phyloP scores from a whole-genome alignment of 345 rosid genomes.

The Cardamine resedifolia region DNA sequence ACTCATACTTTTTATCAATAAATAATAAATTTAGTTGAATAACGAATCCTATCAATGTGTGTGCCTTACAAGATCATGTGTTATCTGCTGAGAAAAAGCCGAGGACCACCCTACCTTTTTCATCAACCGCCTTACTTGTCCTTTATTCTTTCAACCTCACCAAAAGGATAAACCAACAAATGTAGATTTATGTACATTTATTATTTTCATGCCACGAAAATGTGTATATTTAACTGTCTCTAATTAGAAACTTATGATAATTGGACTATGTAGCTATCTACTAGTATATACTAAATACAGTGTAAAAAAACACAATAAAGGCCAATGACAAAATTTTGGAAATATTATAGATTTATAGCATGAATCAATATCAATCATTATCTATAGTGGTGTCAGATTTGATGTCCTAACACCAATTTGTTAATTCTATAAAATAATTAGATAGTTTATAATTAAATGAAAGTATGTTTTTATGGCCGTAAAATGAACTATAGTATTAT shows the following conservation, averaged over 20 bases:
- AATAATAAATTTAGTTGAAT: background rate
- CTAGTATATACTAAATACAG: background rate
- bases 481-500: background rate
- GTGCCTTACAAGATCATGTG: conserved; percentile 29
- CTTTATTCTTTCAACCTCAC: conserved; percentile 30
- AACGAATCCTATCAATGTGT: conserved; percentile 32
- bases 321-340: background rate
- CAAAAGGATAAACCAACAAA: background rate
- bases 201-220: background rate
- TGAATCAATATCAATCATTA: conserved; percentile 17
- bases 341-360: conserved; percentile 10
- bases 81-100: conserved; percentile 24
- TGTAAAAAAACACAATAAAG: background rate
- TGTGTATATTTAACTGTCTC: background rate
- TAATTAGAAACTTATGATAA: background rate
- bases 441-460: background rate
- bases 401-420: conserved; percentile 25
- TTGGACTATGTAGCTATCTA: background rate
- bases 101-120: conserved; percentile 34
- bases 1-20: background rate
- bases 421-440: background rate
- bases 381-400: conserved; percentile 17
- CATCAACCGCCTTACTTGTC: conserved; percentile 24
- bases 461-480: background rate
- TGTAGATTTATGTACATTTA: background rate